These are phyloP conservation scores for Bacterosira constricta DNA, from an alignment of 108 stramenopile species.

Conservation along the genomic window DNA sequence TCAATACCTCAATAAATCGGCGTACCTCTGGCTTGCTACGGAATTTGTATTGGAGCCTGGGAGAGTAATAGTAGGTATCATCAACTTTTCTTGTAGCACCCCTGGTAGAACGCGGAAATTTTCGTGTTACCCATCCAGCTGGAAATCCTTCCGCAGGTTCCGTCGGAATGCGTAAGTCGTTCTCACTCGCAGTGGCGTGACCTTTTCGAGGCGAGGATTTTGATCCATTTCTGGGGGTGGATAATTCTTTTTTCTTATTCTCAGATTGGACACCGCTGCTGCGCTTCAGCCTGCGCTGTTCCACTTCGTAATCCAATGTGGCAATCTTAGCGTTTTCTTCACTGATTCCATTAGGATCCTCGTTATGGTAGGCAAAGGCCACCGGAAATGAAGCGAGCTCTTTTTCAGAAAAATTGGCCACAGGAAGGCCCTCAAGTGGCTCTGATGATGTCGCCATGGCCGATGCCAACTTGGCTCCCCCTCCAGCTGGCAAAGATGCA, in stretches of 20 bases:
- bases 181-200: neutral
- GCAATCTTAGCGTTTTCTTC: slow-evolving; percentile 36
- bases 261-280: neutral
- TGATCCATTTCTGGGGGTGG: no score
- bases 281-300: slow-evolving; percentile 10
- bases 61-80: slow-evolving; percentile 35
- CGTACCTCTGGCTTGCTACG: slow-evolving; percentile 27
- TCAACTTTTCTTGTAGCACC: neutral
- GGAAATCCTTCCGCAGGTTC: slow-evolving; percentile 28
- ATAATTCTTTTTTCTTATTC: neutral
- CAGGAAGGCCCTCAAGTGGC: slow-evolving; percentile 14
- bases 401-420: slow-evolving; percentile 2
- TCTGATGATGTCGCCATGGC: neutral
- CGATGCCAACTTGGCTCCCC: no score
- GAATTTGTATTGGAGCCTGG: slow-evolving; percentile 19
- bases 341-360: slow-evolving; percentile 12
- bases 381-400: slow-evolving; percentile 28
- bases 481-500: no score
- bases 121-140: slow-evolving; percentile 21
- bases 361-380: slow-evolving; percentile 22
- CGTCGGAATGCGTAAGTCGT: slow-evolving; percentile 2
- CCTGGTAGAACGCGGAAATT: slow-evolving; percentile 3
- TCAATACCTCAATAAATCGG: slow-evolving; percentile 14
- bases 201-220: neutral
- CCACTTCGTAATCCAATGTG: slow-evolving; percentile 17